Evolutionary conservation across 495 filamentous ascomycete species (phyloP).

Genomic region (Podospora anserina): DNA sequence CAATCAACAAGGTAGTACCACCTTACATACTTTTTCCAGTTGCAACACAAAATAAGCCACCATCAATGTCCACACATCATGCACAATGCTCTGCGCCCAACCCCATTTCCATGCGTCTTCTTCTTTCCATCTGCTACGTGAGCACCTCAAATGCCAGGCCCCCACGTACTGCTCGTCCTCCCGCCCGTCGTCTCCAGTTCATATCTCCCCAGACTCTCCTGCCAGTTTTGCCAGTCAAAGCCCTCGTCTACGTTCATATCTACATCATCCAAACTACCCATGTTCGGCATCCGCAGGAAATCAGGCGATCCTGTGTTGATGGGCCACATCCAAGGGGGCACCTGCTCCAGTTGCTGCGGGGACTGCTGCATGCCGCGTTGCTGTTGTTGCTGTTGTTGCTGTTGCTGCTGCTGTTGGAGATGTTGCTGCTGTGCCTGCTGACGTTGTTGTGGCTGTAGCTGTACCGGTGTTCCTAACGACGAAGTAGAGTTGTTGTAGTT

Average conservation of each 20-base stretch:
- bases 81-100: neutral
- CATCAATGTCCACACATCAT: neutral
- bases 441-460: slow-evolving; percentile 5
- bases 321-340: slow-evolving; percentile 47
- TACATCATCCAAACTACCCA: slow-evolving; percentile 32
- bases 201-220: slow-evolving; percentile 38
- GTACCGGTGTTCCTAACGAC: neutral
- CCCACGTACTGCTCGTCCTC: slow-evolving; percentile 23
- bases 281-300: slow-evolving; percentile 21
- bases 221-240: slow-evolving; percentile 50
- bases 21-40: neutral
- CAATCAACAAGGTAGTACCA: slow-evolving; percentile 1
- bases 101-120: neutral
- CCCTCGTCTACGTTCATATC: slow-evolving; percentile 43
- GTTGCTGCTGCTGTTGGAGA: slow-evolving; percentile 10
- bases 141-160: slow-evolving; percentile 11
- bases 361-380: slow-evolving; percentile 7
- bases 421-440: slow-evolving; percentile 8
- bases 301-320: slow-evolving; percentile 19
- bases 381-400: neutral
- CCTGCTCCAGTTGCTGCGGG: slow-evolving; percentile 24
- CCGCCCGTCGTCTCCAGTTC: slow-evolving; percentile 34
- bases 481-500: neutral
- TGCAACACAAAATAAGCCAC: neutral
- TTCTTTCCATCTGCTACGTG: neutral